phyloP scores from a whole-genome alignment of 139 green algal genomes.

The Closterium sp. region DNA sequence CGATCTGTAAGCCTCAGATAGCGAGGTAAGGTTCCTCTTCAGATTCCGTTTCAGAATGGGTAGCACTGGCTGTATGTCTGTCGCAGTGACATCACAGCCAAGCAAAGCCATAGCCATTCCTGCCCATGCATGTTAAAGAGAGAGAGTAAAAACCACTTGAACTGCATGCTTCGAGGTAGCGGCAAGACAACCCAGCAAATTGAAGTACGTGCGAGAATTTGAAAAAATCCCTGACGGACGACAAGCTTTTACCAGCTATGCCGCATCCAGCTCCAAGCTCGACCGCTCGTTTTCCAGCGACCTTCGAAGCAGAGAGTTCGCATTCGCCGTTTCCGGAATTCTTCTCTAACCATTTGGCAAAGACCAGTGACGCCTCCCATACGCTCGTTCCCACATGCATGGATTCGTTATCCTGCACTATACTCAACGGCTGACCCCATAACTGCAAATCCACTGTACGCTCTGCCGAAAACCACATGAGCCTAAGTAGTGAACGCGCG shows the following conservation, averaged over 20 bases:
- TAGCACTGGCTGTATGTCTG: conserved; percentile 31
- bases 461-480: conserved; percentile 26
- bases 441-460: conserved; percentile 1
- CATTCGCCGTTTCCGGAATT: background rate
- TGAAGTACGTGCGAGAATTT: background rate
- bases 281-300: conserved; percentile 9
- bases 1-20: background rate
- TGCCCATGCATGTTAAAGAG: background rate
- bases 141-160: background rate
- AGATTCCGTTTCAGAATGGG: conserved; percentile 39
- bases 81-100: conserved; percentile 8
- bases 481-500: background rate
- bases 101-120: conserved; percentile 25
- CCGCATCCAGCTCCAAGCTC: conserved; percentile 29
- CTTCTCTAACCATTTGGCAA: conserved; percentile 22
- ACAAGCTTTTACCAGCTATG: conserved; percentile 11
- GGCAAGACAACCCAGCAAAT: no score
- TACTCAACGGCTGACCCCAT: background rate
- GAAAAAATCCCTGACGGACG: background rate
- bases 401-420: conserved; percentile 24
- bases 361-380: conserved; percentile 25
- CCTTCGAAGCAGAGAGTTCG: background rate
- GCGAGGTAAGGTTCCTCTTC: conserved; percentile 24
- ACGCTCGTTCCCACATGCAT: conserved; percentile 31
- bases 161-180: background rate